Base-by-base conservation (phyloP, 345 rosid genomes). In the Gossypium thurberi region DNA sequence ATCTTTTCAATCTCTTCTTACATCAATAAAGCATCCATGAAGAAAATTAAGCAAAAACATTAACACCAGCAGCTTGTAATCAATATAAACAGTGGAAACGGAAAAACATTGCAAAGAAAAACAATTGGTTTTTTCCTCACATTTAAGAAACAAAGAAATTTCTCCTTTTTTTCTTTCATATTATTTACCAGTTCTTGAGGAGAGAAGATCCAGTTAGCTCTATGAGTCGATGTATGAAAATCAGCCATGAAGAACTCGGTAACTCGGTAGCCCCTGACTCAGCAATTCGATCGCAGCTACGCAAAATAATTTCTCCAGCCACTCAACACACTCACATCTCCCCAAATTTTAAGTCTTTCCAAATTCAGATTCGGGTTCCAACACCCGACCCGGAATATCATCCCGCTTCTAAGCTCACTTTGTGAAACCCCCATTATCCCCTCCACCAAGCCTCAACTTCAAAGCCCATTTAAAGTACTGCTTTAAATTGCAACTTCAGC, bases 181-280 rank as follows among this genome's bases (percentile, higher is more conserved):
- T 15, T 68, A 50, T 15, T 50, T 81, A 94, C 97, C 69, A 94
- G 88, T 73, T 81, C 82, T 55, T 86, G 89, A 75, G 92, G 97
- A 78, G 90, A 83, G 87, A 90, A 88, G 77, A 94, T 87, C 98
- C 98, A 94, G 79, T 85, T 94, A 77, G 91, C 87, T 25, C 87
- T 84, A 85, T 94, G 98, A 70, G 95, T 88, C 7, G 98, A 94
- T 67, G 95, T 84, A 76, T 84, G 91, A 70, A 94, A 94, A 88
- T 94, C 95, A 61, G 97, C 93, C 98, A 94, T 94, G 42, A 55
- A 25, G 43, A 33, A 72, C 43, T 72, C 21, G 70, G 55, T 57
- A 61, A 74, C 63, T 70, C 63, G 59, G 55, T 17, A 33, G 61
- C 65, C 70, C 70, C 63, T 64, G 44, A 52, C 72, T 62, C 75